A percentile compares a stretch with the other conserved stretches of the same genome.
phyloP scores from a whole-genome alignment of 257 asterid species.

The Euphrasia confusa region DNA sequence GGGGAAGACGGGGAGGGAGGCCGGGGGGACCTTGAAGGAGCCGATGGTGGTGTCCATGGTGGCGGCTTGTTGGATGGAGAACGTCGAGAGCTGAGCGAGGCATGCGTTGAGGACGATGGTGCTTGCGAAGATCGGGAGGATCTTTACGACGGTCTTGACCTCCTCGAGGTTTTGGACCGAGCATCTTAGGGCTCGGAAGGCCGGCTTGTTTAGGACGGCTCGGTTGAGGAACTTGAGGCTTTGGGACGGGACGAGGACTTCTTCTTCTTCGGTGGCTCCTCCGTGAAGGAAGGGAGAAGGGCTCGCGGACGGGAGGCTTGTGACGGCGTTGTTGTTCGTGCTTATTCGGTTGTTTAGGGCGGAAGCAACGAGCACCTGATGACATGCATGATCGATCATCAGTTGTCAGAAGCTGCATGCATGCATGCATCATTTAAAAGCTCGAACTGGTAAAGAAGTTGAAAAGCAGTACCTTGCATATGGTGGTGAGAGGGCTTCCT shows the following conservation, averaged over 20 bases:
- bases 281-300: constrained; percentile 31
- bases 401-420: too few relatives aligned
- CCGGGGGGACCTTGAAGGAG: constrained; percentile 70
- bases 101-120: constrained; percentile 82
- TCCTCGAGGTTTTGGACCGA: constrained; percentile 68
- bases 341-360: constrained; percentile 37
- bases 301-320: constrained; percentile 35
- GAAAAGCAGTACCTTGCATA: constrained; percentile 43
- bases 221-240: constrained; percentile 53
- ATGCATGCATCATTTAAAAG: too few relatives aligned
- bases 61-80: constrained; percentile 94
- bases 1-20: constrained; percentile 89
- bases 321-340: constrained; percentile 49
- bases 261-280: too few relatives aligned
- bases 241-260: constrained; percentile 34
- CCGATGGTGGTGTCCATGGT: constrained; percentile 81
- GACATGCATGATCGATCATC: too few relatives aligned
- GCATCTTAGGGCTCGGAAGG: constrained; percentile 24
- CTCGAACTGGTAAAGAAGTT: too few relatives aligned
- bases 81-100: constrained; percentile 88
- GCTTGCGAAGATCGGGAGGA: constrained; percentile 83
- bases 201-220: constrained; percentile 27
- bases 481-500: constrained; percentile 73
- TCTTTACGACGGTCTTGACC: constrained; percentile 64
- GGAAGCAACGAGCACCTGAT: constrained; percentile 49